These are phyloP conservation scores for Psidium guajava DNA, from an alignment of 345 rosid genomes.

Conservation along the genomic window DNA sequence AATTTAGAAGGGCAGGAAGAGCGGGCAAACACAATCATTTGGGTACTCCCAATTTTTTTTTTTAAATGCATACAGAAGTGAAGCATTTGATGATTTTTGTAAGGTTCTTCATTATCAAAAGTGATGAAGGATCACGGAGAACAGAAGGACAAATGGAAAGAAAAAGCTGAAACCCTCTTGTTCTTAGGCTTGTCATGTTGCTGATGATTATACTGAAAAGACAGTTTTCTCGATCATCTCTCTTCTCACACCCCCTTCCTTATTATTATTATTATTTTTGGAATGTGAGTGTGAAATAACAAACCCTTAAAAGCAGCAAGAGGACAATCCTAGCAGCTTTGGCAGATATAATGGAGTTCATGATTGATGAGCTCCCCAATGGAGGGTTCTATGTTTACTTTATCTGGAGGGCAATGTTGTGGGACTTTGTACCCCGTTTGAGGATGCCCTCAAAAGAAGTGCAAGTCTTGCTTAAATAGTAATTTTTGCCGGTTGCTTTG, in stretches of 20 bases:
- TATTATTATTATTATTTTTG: background rate
- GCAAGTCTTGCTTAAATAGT: background rate
- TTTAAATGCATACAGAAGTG: slow-evolving; percentile 13
- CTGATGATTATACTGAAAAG: slow-evolving; percentile 34
- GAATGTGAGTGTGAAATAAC: slow-evolving; percentile 5
- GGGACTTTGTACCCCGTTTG: background rate
- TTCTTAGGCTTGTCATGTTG: slow-evolving; percentile 9
- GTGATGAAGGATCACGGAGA: slow-evolving; percentile 7
- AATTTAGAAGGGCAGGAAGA: background rate
- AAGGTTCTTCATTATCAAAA: background rate
- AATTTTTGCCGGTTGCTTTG: background rate
- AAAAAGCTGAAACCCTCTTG: slow-evolving; percentile 7
- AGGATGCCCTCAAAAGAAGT: background rate
- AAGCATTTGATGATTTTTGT: background rate
- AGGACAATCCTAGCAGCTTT: slow-evolving; percentile 3
- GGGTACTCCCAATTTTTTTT: background rate
- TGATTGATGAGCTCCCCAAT: background rate
- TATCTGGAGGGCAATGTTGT: background rate
- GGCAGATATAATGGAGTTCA: slow-evolving; percentile 7
- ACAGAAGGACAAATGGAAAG: slow-evolving; percentile 9
- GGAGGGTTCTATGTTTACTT: background rate
- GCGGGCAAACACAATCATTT: background rate
- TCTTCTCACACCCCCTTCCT: background rate
- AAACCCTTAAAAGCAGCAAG: slow-evolving; percentile 1
- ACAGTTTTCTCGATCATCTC: slow-evolving; percentile 17